These are phyloP conservation scores for Verticillium dahliae DNA, from an alignment of 2,329 filamentous ascomycete genomes.

Conservation along the genomic window DNA sequence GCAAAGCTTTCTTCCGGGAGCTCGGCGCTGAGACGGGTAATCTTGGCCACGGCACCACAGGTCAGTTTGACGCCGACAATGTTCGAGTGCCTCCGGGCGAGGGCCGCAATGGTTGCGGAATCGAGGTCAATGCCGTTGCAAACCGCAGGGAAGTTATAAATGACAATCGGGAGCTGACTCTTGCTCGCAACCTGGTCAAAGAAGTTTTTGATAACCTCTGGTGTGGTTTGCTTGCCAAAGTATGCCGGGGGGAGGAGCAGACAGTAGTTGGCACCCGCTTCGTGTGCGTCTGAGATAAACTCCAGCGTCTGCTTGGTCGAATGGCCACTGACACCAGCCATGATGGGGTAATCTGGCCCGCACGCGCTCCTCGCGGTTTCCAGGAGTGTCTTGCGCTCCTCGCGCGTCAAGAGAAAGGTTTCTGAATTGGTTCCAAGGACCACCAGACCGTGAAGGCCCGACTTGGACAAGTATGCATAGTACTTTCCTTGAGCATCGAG, in stretches of 20 bases:
- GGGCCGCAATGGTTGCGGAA: conserved; percentile 50
- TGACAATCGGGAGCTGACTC: conserved; percentile 49
- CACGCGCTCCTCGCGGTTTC: conserved; percentile 46
- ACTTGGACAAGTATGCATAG: conserved; percentile 41
- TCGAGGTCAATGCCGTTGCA: conserved; percentile 64
- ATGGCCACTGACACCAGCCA: conserved; percentile 58
- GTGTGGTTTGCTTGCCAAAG: conserved; percentile 56
- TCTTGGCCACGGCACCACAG: conserved; percentile 65
- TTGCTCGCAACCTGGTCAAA: conserved; percentile 49
- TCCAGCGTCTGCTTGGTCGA: conserved; percentile 58
- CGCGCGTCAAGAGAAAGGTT: conserved; percentile 50
- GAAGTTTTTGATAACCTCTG: conserved; percentile 51
- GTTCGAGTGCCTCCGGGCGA: conserved; percentile 42
- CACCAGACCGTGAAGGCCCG: conserved; percentile 44
- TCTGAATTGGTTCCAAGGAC: conserved; percentile 51
- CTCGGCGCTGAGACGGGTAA: conserved; percentile 50
- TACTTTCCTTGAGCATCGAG: conserved; percentile 41
- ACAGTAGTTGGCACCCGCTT: conserved; percentile 54
- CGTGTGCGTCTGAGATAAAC: conserved; percentile 49
- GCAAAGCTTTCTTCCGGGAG: conserved; percentile 53
- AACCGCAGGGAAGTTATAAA: conserved; percentile 65
- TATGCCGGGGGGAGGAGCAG: conserved; percentile 58
- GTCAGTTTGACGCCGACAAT: conserved; percentile 62
- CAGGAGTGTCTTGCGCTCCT: conserved; percentile 52
- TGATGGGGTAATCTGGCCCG: conserved; percentile 47